Evolutionary conservation across 768 basidiomycete genomes (phyloP).

Genomic region (Amanita rubescens): DNA sequence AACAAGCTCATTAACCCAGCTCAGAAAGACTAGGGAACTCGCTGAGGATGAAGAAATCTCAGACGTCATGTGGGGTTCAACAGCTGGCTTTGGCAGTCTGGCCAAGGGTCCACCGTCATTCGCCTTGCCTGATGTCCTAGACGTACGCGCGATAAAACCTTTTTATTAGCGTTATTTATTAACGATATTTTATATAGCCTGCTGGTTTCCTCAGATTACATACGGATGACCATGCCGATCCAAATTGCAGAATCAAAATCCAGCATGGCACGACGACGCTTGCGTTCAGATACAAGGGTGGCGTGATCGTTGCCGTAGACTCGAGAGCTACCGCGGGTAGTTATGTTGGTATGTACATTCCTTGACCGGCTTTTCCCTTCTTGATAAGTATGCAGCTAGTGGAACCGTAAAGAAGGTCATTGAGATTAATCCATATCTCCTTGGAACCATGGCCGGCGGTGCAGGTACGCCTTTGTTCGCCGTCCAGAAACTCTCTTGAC

Average conservation of each 20-base stretch:
- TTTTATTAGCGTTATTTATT: neutral
- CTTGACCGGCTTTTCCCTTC: constrained; percentile 5
- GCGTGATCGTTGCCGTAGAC: constrained; percentile 99
- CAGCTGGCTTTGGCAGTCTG: constrained; percentile 74
- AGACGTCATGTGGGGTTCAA: constrained; percentile 75
- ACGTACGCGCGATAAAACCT: constrained; percentile 43
- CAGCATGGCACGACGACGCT: constrained; percentile 98
- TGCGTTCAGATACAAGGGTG: constrained; percentile 94
- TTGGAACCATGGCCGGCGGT: constrained; percentile 99
- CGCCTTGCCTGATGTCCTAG: constrained; percentile 62
- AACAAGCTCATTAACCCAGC: constrained; percentile 41
- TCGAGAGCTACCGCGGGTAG: constrained; percentile 95
- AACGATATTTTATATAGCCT: constrained; percentile 47
- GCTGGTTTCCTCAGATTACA: constrained; percentile 85
- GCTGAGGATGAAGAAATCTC: constrained; percentile 57
- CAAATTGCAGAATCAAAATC: constrained; percentile 93
- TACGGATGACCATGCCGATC: constrained; percentile 94
- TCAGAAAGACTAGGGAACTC: constrained; percentile 39
- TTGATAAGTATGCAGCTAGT: constrained; percentile 49
- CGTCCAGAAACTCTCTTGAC: constrained; percentile 3
- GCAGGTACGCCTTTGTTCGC: constrained; percentile 49
- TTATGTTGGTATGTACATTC: constrained; percentile 71
- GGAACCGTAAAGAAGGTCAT: constrained; percentile 99
- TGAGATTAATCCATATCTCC: constrained; percentile 96
- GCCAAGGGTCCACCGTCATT: constrained; percentile 68